These are phyloP conservation scores for Lanmaoa pseudosensibilis DNA, from an alignment of 768 basidiomycete species.

Conservation along the genomic window DNA sequence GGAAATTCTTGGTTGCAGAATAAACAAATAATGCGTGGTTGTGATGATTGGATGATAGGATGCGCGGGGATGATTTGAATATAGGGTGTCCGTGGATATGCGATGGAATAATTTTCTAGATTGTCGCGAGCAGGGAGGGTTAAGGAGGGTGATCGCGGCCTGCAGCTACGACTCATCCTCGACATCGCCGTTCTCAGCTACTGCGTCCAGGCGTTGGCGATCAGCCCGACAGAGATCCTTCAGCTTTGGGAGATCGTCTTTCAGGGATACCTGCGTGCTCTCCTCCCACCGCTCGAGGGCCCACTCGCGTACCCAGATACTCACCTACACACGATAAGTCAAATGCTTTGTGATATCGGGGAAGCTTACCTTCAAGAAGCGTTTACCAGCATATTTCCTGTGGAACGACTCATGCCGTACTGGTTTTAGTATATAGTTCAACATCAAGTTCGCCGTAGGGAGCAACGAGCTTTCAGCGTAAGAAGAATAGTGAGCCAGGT, in stretches of 20 bases:
- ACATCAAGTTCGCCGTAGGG: constrained; percentile 81
- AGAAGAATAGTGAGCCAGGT: constrained; percentile 83
- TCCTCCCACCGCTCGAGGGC: constrained; percentile 75
- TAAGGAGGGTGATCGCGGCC: background rate
- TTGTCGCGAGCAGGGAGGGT: constrained; percentile 5
- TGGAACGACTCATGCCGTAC: constrained; percentile 74
- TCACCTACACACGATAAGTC: constrained; percentile 52
- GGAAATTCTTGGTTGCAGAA: constrained; percentile 28
- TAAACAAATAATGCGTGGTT: constrained; percentile 27
- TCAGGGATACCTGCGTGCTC: constrained; percentile 55
- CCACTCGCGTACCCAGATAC: constrained; percentile 84
- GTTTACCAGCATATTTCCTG: constrained; percentile 87
- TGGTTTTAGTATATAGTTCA: constrained; percentile 81
- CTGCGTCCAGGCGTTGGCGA: too few species aligned
- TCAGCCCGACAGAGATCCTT: too few species aligned
- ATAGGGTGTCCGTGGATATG: constrained; percentile 31
- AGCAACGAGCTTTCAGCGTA: constrained; percentile 80
- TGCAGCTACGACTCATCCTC: constrained; percentile 19
- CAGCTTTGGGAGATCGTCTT: constrained; percentile 47
- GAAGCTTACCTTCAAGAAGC: constrained; percentile 70
- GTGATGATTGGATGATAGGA: constrained; percentile 23
- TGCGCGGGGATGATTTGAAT: constrained; percentile 20
- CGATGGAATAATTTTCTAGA: constrained; percentile 23
- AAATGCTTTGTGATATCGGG: background rate
- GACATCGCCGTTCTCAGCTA: constrained; percentile 4